Evolutionary conservation across 768 basidiomycete genomes (phyloP), one percentile per base, ranked within the genome.

Genomic region (Dioszegia hungarica): DNA sequence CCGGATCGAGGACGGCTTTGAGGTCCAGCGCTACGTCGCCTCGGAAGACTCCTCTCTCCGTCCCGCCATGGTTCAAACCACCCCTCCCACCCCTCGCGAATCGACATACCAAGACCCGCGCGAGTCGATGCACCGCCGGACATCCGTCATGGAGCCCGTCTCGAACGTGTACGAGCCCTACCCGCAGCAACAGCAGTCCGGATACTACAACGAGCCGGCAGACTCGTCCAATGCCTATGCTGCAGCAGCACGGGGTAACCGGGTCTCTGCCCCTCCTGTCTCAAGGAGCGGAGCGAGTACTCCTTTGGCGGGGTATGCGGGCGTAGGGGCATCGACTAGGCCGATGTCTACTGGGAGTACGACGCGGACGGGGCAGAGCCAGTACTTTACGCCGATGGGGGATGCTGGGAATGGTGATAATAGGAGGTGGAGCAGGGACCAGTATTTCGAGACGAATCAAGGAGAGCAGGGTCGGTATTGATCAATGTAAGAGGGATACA

Each of bases 1-100:
- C 25, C 60, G 71, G 25, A 66, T 76, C 60, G 75, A 76, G 57
- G 75, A 76, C 40, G 75, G 75, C 14, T 54, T 67, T 4, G 75
- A 74, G 52, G 66, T 74, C 15, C 59, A 71, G 25, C 54, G 61
- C 9, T 66, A 64, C 29, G 56, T 65, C 11, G 66, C 63, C 2
- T 64, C 63, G 2, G 63, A 70, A 37, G 70, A 70, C 40, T 62
- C 60, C 2, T 62, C 60, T 8, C 60, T 66, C 2, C 56, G 49
- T 20, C 60, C 70, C 17, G 67, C 66, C 57, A 27, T 60, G 57
- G 9, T 43, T 61, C 51, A 66, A 66, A 41, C 31, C 61, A 12
- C 17, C 40, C 9, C 44, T 22, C 10, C 56, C 57, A 20, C 36
- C 46, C 17, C 33, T 39, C 53, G 60, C 28, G 20, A 29, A 46